Percentiles rank a stretch among this genome's conserved stretches.
Evolutionary conservation across 495 filamentous ascomycete genomes (phyloP).

Genomic region (Xylaria bambusicola): DNA sequence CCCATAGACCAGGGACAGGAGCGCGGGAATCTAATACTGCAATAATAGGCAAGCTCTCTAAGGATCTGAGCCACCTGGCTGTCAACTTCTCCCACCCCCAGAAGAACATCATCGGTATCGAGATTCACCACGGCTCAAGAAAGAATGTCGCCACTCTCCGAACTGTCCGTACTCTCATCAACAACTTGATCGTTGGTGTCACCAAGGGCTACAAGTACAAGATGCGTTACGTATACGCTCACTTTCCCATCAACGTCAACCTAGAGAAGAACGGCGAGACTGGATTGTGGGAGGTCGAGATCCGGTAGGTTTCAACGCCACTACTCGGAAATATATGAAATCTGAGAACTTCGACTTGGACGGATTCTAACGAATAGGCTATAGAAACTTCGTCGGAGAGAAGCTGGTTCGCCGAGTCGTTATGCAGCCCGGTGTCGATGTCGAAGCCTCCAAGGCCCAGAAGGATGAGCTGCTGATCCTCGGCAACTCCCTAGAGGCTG

Average conservation of each 20-base stretch:
- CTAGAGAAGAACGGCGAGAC: constrained; percentile 94
- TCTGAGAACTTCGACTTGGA: neutral
- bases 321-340: neutral
- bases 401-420: constrained; percentile 94
- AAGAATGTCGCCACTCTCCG: constrained; percentile 98
- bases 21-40: constrained; percentile 25
- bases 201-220: constrained; percentile 99
- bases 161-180: constrained; percentile 94
- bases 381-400: constrained; percentile 98
- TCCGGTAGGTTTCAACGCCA: constrained; percentile 66
- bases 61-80: constrained; percentile 93
- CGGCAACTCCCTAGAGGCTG: constrained; percentile 94
- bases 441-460: constrained; percentile 82
- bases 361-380: constrained; percentile 13
- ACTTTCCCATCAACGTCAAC: constrained; percentile 99
- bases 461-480: constrained; percentile 95
- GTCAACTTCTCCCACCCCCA: constrained; percentile 89
- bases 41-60: constrained; percentile 79
- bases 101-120: constrained; percentile 84
- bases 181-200: constrained; percentile 97
- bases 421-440: constrained; percentile 86
- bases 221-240: constrained; percentile 99
- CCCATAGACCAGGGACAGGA: neutral
- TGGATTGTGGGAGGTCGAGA: constrained; percentile 87
- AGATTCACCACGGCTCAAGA: constrained; percentile 94